Evolutionary conservation across 257 asterid genomes (phyloP).

Genomic region (Oldenlandia corymbosa): DNA sequence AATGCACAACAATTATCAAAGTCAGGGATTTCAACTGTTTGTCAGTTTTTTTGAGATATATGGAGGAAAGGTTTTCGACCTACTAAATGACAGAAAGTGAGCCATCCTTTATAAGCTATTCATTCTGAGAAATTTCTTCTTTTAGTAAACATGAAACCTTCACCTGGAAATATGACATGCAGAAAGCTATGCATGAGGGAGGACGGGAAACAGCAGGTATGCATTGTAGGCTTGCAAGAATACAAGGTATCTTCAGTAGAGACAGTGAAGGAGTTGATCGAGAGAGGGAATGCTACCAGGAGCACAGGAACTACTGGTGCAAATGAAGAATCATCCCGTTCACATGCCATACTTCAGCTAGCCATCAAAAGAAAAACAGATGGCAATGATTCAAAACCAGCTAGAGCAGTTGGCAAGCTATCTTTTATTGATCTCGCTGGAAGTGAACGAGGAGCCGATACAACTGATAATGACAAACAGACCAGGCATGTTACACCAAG

Average conservation of each 20-base stretch:
- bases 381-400: conserved; percentile 33
- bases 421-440: conserved; percentile 44
- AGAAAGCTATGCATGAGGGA: conserved; percentile 40
- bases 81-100: conserved; percentile 39
- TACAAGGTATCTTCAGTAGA: conserved; percentile 30
- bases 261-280: conserved; percentile 31
- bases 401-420: conserved; percentile 32
- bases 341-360: conserved; percentile 42
- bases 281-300: conserved; percentile 34
- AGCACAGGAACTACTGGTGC: conserved; percentile 40
- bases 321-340: conserved; percentile 39
- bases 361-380: conserved; percentile 26
- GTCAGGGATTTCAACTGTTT: conserved; percentile 29
- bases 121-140: background rate
- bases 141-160: conserved; percentile 3
- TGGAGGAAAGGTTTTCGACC: conserved; percentile 41
- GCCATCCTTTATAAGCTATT: conserved; percentile 3
- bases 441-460: conserved; percentile 44
- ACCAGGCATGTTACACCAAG: conserved; percentile 21
- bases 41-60: conserved; percentile 40
- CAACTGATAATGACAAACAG: conserved; percentile 36
- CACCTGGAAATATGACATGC: background rate
- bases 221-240: conserved; percentile 41
- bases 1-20: conserved; percentile 21
- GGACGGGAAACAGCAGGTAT: conserved; percentile 40